These are phyloP conservation scores for Bacterosira constricta DNA, from an alignment of 108 stramenopile genomes.

Conservation along the genomic window DNA sequence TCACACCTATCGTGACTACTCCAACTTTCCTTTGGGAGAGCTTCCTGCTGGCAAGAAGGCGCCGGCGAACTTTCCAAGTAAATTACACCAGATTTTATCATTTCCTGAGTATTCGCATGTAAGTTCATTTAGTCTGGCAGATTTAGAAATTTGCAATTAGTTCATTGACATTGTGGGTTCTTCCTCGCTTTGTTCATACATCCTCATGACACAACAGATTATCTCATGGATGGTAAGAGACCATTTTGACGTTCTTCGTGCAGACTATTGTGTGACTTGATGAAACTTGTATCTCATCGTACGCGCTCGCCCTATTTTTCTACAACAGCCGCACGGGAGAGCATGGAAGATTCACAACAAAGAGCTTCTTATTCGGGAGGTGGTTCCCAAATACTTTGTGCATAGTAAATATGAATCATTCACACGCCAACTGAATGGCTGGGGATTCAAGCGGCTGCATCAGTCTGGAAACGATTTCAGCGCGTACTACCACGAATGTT, in stretches of 20 bases:
- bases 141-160: no score
- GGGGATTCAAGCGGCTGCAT: constrained; percentile 32
- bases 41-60: not conserved
- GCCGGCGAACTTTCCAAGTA: not conserved
- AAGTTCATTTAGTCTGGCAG: not conserved
- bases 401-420: constrained; percentile 52
- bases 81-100: not conserved
- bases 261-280: not conserved
- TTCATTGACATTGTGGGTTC: no score
- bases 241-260: no score
- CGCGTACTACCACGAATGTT: constrained; percentile 39
- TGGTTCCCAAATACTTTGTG: constrained; percentile 57
- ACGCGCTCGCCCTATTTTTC: not conserved
- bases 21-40: not conserved
- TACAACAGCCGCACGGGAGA: not conserved
- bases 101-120: not conserved
- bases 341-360: constrained; percentile 8
- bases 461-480: constrained; percentile 11
- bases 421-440: constrained; percentile 12
- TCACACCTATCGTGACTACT: constrained; percentile 5
- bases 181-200: no score
- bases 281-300: not conserved
- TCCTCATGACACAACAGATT: not conserved
- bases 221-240: constrained; percentile 9
- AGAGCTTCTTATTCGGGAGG: constrained; percentile 2